phyloP scores from a whole-genome alignment of 768 basidiomycete species.

The Brasilioporus rufonigricans region DNA sequence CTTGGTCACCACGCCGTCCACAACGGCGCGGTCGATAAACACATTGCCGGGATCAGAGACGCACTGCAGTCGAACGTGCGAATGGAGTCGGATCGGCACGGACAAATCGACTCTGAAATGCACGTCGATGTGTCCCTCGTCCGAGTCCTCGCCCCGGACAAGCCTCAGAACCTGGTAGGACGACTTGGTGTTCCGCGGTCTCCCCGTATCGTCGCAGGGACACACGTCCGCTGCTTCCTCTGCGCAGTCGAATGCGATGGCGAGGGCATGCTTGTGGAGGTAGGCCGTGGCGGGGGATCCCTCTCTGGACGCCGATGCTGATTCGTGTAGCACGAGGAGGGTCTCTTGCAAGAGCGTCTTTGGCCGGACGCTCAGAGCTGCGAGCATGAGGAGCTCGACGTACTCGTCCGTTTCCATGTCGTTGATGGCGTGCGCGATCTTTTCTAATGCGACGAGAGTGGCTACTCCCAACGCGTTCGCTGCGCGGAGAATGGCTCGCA shows the following conservation, averaged over 20 bases:
- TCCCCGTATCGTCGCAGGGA: slow-evolving; percentile 62
- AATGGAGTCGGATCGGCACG: slow-evolving; percentile 54
- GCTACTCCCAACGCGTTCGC: slow-evolving; percentile 56
- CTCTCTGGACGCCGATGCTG: slow-evolving; percentile 28
- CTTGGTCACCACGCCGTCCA: slow-evolving; percentile 61
- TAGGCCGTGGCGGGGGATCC: slow-evolving; percentile 35
- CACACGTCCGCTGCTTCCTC: slow-evolving; percentile 68
- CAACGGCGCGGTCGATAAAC: slow-evolving; percentile 42
- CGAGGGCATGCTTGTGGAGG: slow-evolving; percentile 53
- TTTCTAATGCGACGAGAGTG: slow-evolving; percentile 57
- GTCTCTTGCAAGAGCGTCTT: slow-evolving; percentile 55
- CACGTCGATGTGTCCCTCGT: slow-evolving; percentile 43
- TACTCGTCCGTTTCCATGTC: slow-evolving; percentile 42
- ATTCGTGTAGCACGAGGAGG: slow-evolving; percentile 57
- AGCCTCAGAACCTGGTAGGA: slow-evolving; percentile 30
- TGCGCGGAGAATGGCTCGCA: slow-evolving; percentile 50
- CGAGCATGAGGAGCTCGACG: slow-evolving; percentile 50
- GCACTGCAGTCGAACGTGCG: slow-evolving; percentile 61
- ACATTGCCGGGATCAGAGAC: slow-evolving; percentile 53
- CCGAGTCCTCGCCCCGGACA: slow-evolving; percentile 19
- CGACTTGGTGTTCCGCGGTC: slow-evolving; percentile 42
- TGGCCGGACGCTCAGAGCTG: slow-evolving; percentile 50
- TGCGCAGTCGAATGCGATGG: slow-evolving; percentile 58
- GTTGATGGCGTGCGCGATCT: slow-evolving; percentile 45
- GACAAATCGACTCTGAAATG: slow-evolving; percentile 54